Conservation (phyloP, 169 alveolate species). For the Prorocentrum cordatum region DNA sequence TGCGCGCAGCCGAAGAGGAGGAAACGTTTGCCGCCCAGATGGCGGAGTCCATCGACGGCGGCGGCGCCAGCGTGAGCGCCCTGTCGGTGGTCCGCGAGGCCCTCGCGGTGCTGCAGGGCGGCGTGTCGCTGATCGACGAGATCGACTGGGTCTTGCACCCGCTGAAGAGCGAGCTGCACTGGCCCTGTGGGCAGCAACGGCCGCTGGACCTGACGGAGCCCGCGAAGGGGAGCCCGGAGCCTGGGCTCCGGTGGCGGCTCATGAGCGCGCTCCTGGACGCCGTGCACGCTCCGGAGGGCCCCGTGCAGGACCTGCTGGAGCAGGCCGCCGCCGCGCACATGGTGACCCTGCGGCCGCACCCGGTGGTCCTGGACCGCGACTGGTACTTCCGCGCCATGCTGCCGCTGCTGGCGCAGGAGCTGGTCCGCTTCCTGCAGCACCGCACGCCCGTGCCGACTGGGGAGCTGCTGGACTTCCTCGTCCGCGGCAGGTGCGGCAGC, state of each 20-base stretch:
- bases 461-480: conserved; percentile 7
- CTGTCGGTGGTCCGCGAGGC: conserved; percentile 11
- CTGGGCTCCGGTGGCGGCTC: background rate
- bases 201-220: conserved; percentile 44
- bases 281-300: background rate
- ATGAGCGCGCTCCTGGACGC: background rate
- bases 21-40: too few relatives aligned
- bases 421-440: conserved; percentile 14
- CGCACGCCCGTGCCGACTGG: conserved; percentile 24
- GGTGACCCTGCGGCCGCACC: conserved; percentile 25
- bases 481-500: background rate
- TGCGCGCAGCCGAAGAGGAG: too few relatives aligned
- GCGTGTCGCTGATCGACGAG: conserved; percentile 31
- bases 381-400: conserved; percentile 2
- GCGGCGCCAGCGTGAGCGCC: too few relatives aligned
- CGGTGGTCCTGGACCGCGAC: conserved; percentile 28
- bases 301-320: background rate
- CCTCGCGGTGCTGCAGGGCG: conserved; percentile 30
- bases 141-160: conserved; percentile 69
- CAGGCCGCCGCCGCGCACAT: background rate
- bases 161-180: conserved; percentile 53
- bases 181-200: conserved; percentile 48
- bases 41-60: too few relatives aligned
- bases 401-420: conserved; percentile 10
- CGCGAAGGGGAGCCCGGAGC: background rate